Evolutionary conservation across 768 basidiomycete species (phyloP), one percentile per base, ranked within the genome.

Genomic region (Naematelia encephala): DNA sequence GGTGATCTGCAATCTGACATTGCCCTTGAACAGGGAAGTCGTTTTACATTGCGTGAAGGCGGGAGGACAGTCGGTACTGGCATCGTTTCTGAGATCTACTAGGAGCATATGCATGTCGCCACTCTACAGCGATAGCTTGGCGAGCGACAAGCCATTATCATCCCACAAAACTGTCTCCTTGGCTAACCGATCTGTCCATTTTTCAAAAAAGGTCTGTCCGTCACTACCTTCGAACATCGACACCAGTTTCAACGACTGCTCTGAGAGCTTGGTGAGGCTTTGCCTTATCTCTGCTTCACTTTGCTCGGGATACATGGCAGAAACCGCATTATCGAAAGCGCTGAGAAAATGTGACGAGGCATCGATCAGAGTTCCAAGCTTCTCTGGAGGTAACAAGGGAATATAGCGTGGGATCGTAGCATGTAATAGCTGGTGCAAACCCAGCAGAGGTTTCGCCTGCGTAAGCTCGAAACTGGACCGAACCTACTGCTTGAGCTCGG

Each of bases 51-150:
- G 59, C 87, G 92, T 66, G 92, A 96, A 78, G 92, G 91, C 66
- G 90, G 91, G 73, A 93, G 86, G 81, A 97, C 94, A 10, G 83
- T 97, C 73, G 93, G 91, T 57, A 98, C 94, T 62, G 94, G 94
- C 69, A 85, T 98, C 68, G 86, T 96, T 62, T 91, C 90, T 63
- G 90, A 91, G 79, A 84, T 92, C 63, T 73, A 91, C 62, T 68
- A 70, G 51, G 72, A 69, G 59, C 23, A 22, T 14, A 68, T 60
- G 57, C 54, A 54, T 62, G 59, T 50, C 57, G 25, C 61, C 64
- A 59, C 59, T 61, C 63, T 39, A 39, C 8, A 39, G 34, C 34
- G 34, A 39, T 39, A 39, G 34, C 16, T 39, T 39, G 34, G 34
- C 34, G 34, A 39, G 16, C 16, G 34, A 39, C 16, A 39, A 39